Evolutionary conservation across 2,329 filamentous ascomycete genomes (phyloP).

Genomic region (Botrytis byssoidea): DNA sequence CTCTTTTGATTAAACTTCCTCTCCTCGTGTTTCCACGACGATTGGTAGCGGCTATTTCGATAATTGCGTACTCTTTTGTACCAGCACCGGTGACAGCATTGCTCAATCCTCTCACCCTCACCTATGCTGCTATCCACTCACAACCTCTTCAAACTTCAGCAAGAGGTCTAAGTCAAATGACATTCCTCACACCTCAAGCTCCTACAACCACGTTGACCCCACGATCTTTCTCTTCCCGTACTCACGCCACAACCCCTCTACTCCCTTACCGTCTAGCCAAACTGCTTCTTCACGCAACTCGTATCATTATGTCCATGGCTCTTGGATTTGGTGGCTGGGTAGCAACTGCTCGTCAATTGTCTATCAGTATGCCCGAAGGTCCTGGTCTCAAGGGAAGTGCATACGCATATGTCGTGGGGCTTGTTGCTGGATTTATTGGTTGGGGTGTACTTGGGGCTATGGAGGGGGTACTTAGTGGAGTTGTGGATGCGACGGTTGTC

Average conservation of each 20-base stretch:
- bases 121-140: conserved; percentile 91
- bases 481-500: conserved; percentile 83
- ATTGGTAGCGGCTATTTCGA: conserved; percentile 58
- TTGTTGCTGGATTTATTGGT: conserved; percentile 91
- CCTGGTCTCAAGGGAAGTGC: conserved; percentile 69
- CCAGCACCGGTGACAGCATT: conserved; percentile 82
- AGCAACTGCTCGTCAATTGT: conserved; percentile 77
- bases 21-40: conserved; percentile 79
- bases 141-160: conserved; percentile 76
- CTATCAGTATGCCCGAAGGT: conserved; percentile 54
- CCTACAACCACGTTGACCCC: conserved; percentile 71
- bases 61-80: conserved; percentile 75
- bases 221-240: conserved; percentile 48
- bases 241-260: conserved; percentile 53
- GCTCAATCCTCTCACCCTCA: conserved; percentile 88
- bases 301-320: conserved; percentile 85
- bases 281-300: conserved; percentile 83
- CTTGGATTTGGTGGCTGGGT: conserved; percentile 98
- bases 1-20: conserved; percentile 78
- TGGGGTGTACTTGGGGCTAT: conserved; percentile 91
- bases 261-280: conserved; percentile 89
- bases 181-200: conserved; percentile 70
- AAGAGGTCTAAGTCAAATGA: conserved; percentile 75
- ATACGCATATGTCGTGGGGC: conserved; percentile 90
- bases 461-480: conserved; percentile 82